Conservation (phyloP, 257 asterid genomes). For the Verbena officinalis region DNA sequence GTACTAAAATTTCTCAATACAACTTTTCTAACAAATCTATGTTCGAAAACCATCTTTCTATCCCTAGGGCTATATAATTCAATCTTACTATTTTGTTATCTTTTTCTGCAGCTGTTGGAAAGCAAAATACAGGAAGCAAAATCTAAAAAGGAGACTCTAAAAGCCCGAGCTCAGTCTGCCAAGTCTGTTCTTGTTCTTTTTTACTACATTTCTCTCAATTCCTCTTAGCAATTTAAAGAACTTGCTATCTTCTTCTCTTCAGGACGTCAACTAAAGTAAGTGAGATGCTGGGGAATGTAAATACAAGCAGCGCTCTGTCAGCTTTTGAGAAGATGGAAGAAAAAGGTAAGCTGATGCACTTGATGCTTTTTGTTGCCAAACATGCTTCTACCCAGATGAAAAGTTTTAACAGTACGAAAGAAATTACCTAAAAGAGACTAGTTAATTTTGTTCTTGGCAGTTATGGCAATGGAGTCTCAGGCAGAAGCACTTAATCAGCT, state of each 20-base stretch:
- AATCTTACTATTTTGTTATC: slow-evolving; percentile 21
- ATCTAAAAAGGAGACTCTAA: slow-evolving; percentile 92
- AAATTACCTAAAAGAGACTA: slow-evolving; percentile 24
- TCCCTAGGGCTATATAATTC: slow-evolving; percentile 10
- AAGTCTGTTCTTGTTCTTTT: slow-evolving; percentile 60
- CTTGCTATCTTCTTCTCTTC: slow-evolving; percentile 31
- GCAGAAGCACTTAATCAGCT: slow-evolving; percentile 89
- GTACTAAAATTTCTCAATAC: slow-evolving; percentile 2
- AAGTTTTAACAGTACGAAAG: slow-evolving; percentile 2
- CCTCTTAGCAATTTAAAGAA: slow-evolving; percentile 25
- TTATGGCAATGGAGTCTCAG: slow-evolving; percentile 92
- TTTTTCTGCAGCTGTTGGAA: slow-evolving; percentile 71
- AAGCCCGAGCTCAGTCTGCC: slow-evolving; percentile 99
- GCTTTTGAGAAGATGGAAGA: slow-evolving; percentile 99
- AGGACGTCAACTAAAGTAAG: slow-evolving; percentile 96
- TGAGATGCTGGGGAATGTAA: slow-evolving; percentile 96
- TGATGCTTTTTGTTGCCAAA: slow-evolving; percentile 26
- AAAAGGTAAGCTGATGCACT: slow-evolving; percentile 56
- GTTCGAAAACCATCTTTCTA: neutral
- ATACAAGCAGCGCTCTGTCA: slow-evolving; percentile 95
- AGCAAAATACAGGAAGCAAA: slow-evolving; percentile 98
- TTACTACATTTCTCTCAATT: slow-evolving; percentile 15
- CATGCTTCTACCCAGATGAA: neutral
- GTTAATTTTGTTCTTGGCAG: slow-evolving; percentile 41
- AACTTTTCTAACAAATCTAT: slow-evolving; percentile 1